Base-by-base conservation (phyloP, 192 early-diverging fungal genomes). In the Backusella australiensis region DNA sequence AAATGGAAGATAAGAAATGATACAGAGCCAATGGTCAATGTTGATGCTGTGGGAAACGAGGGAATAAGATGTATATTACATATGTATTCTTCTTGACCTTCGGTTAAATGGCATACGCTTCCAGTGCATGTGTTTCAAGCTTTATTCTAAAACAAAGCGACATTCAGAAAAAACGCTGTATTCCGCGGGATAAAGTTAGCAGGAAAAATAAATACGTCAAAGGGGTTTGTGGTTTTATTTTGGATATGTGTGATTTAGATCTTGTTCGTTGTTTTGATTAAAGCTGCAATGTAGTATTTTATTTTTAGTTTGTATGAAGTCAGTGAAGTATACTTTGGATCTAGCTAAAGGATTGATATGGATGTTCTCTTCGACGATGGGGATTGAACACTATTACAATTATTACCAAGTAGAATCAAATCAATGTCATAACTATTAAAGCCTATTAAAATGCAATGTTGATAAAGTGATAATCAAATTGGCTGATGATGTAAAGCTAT, bases 21-120 rank as follows among this genome's bases (percentile, higher is more conserved):
- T 29, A 63, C 56, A 63, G 26, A 63, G 23, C 56, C 56, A 63
- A 63, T 63, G 56, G 56, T 29, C 56, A 63, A 63, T 63, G 56
- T 63, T 29, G 19, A 29, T 4, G 23, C 12, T 21, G 14, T n/a
- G 6, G 14, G 19, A 52, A 52, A 52, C 38, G 38, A 39, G 38
- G 9, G 32, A 3, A 32, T 32, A 32, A 1, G 38, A 39, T 39
- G 9, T 39, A 8, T 11, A 39, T 39, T 39, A 44, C 15, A 14
- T 44, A 44, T 17, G 19, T 49, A 6, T 49, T 49, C 44, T 15
- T 46, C 17, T 49, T 49, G 46, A 49, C 46, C 17, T 19, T 49
- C 46, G 46, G 46, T 19, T 63, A 63, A 63, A 23, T 4, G 23
- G 26, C 9, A 56, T 3, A 21, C 5, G 0, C 17, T 32, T 53